These are phyloP conservation scores for Coprinopsis sp. DNA, from an alignment of 768 basidiomycete species.

Conservation along the genomic window DNA sequence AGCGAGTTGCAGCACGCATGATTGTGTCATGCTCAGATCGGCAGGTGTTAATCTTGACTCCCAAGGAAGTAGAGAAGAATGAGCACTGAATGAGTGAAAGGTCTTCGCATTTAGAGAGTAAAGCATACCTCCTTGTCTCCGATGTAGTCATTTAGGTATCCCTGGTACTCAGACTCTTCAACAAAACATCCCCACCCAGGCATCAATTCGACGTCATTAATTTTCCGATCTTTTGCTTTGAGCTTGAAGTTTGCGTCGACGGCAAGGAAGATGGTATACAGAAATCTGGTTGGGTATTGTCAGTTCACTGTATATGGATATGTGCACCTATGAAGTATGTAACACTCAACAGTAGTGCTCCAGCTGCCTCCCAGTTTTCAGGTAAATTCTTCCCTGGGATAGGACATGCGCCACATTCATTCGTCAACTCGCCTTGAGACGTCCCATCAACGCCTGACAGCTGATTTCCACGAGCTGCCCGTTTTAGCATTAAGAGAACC, in stretches of 20 bases:
- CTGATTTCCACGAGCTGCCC: constrained; percentile 21
- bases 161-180: constrained; percentile 1
- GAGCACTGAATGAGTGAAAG: constrained; percentile 10
- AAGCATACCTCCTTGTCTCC: neutral
- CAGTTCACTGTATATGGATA: too few species aligned
- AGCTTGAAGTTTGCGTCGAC: constrained; percentile 7
- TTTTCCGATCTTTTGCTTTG: neutral
- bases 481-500: constrained; percentile 23
- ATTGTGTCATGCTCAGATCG: constrained; percentile 21
- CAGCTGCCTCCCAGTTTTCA: too few species aligned
- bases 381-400: too few species aligned
- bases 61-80: too few species aligned
- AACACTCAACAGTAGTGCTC: constrained; percentile 11
- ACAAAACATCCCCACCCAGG: constrained; percentile 2
- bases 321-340: neutral
- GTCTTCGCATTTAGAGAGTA: too few species aligned
- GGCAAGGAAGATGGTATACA: constrained; percentile 10
- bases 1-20: constrained; percentile 19
- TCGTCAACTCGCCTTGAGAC: constrained; percentile 20
- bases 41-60: constrained; percentile 8
- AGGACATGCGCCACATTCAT: constrained; percentile 34
- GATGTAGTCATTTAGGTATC: neutral
- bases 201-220: constrained; percentile 1
- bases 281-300: constrained; percentile 11
- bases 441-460: constrained; percentile 16